Conservation (phyloP, 2,329 filamentous ascomycete species). For the Microcyclospora pomicola region DNA sequence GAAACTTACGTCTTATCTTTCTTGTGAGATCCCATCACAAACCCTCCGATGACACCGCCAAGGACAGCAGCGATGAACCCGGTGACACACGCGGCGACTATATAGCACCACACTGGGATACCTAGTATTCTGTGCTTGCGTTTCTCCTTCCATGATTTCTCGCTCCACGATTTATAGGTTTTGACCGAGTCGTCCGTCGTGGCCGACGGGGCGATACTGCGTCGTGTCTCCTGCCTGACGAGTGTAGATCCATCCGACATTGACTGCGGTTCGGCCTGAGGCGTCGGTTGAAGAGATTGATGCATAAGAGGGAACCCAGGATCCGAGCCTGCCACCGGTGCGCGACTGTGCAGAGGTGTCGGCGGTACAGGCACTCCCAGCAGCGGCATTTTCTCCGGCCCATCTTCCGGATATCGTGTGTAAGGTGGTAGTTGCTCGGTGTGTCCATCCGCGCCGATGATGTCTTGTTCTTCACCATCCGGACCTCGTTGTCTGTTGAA, state of each 20-base stretch:
- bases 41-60: constrained; percentile 23
- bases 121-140: constrained; percentile 23
- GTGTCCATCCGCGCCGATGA: constrained; percentile 78
- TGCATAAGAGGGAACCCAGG: constrained; percentile 23
- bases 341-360: constrained; percentile 18
- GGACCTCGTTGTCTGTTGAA: constrained; percentile 64
- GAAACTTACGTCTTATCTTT: too few species aligned
- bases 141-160: constrained; percentile 27
- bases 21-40: constrained; percentile 6
- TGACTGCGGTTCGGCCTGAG: constrained; percentile 15
- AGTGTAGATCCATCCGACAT: constrained; percentile 21
- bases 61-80: constrained; percentile 21
- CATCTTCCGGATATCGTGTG: constrained; percentile 70
- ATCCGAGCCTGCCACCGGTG: constrained; percentile 21
- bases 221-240: constrained; percentile 1
- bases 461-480: constrained; percentile 75
- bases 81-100: constrained; percentile 16
- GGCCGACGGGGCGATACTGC: neutral
- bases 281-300: constrained; percentile 16
- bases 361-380: constrained; percentile 19
- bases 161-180: constrained; percentile 20
- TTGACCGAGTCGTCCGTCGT: neutral
- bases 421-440: constrained; percentile 87
- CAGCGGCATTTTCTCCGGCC: constrained; percentile 38
- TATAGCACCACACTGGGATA: constrained; percentile 22